Evolutionary conservation across 345 rosid genomes (phyloP).

Genomic region (Gossypium arboreum): DNA sequence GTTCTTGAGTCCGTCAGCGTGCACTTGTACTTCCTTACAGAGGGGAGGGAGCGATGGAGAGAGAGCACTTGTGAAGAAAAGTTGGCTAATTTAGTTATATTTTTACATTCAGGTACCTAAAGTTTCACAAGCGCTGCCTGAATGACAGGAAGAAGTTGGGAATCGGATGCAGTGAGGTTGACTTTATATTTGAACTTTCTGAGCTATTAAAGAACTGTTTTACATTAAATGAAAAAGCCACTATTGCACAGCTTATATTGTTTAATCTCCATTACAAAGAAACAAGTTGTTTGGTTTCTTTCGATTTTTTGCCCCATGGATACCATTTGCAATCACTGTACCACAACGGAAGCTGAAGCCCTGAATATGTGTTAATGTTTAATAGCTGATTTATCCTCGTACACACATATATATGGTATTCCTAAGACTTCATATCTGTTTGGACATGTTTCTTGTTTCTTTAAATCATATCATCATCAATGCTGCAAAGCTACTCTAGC

Average conservation of each 20-base stretch:
- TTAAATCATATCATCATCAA: background rate
- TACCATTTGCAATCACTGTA: background rate
- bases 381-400: background rate
- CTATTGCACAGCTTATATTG: background rate
- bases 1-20: slow-evolving; percentile 12
- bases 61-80: slow-evolving; percentile 14
- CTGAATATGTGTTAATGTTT: background rate
- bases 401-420: background rate
- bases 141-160: slow-evolving; percentile 89
- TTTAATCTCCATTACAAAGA: background rate
- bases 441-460: background rate
- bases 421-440: background rate
- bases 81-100: slow-evolving; percentile 24
- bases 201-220: background rate
- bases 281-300: background rate
- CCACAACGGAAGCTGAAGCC: background rate
- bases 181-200: slow-evolving; percentile 9
- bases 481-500: background rate
- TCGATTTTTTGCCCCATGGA: background rate
- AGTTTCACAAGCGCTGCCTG: slow-evolving; percentile 87
- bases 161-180: slow-evolving; percentile 92
- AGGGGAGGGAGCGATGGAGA: background rate
- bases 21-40: slow-evolving; percentile 3
- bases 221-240: slow-evolving; percentile 3
- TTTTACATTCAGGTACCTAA: slow-evolving; percentile 64